Evolutionary conservation across 2,329 filamentous ascomycete genomes (phyloP).

Genomic region (Grosmannia serpens): DNA sequence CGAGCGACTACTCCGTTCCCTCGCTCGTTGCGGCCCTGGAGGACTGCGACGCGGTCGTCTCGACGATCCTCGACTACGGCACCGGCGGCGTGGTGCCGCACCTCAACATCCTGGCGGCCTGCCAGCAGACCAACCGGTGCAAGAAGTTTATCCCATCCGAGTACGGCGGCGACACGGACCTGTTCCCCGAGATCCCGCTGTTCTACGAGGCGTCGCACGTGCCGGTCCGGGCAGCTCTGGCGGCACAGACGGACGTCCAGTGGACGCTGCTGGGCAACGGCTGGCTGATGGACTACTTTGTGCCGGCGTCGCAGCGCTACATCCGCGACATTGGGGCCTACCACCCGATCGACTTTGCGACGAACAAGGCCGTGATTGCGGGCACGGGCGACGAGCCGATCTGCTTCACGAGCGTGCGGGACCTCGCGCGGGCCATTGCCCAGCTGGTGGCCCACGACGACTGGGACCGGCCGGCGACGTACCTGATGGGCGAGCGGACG

Average conservation of each 20-base stretch:
- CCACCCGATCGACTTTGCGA: neutral
- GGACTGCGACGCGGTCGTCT: conserved; percentile 6
- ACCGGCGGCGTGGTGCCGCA: conserved; percentile 3
- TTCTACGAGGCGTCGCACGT: neutral
- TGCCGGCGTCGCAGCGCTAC: conserved; percentile 2
- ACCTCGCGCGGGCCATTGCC: conserved; percentile 1
- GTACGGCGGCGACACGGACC: conserved; percentile 2
- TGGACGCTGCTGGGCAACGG: conserved; percentile 4
- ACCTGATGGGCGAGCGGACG: neutral
- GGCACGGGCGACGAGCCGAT: conserved; percentile 3
- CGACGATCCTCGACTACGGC: neutral
- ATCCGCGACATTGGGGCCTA: conserved; percentile 1
- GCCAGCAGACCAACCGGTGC: conserved; percentile 1
- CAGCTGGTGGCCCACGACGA: neutral
- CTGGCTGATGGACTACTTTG: conserved; percentile 8
- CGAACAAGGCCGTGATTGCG: neutral
- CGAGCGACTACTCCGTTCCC: conserved; percentile 4
- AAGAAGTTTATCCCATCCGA: conserved; percentile 2
- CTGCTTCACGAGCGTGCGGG: conserved; percentile 2
- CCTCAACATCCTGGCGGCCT: conserved; percentile 4
- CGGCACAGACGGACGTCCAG: conserved; percentile 1
- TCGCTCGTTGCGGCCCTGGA: neutral
- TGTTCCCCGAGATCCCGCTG: neutral
- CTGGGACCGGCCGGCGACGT: conserved; percentile 1
- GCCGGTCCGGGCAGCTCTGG: conserved; percentile 2